These are phyloP conservation scores for Penicillium coffeae DNA, from an alignment of 495 filamentous ascomycete genomes.

Conservation along the genomic window DNA sequence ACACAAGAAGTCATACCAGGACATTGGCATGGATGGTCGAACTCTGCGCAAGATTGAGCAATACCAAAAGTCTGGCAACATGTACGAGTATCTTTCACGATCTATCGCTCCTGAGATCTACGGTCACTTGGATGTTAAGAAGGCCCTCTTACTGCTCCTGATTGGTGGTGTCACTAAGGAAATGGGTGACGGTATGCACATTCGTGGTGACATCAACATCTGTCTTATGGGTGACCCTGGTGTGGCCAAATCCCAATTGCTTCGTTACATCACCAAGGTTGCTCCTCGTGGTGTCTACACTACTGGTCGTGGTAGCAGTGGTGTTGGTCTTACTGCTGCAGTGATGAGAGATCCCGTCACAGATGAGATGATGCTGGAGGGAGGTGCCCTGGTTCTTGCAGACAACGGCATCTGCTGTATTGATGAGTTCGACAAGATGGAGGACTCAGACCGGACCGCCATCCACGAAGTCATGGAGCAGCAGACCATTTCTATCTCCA, in stretches of 20 bases:
- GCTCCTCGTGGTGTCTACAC: slow-evolving; percentile 97
- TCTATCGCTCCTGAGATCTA: slow-evolving; percentile 98
- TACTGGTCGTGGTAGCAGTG: slow-evolving; percentile 90
- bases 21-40: slow-evolving; percentile 71
- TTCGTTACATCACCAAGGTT: slow-evolving; percentile 98
- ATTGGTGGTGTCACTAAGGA: slow-evolving; percentile 96
- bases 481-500: slow-evolving; percentile 97
- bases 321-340: slow-evolving; percentile 94
- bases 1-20: slow-evolving; percentile 96
- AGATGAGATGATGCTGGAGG: slow-evolving; percentile 98
- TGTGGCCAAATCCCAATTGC: slow-evolving; percentile 96
- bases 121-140: slow-evolving; percentile 96
- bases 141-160: slow-evolving; percentile 87
- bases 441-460: slow-evolving; percentile 90
- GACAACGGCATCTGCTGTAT: slow-evolving; percentile 99
- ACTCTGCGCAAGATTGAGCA: slow-evolving; percentile 77
- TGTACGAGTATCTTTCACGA: slow-evolving; percentile 90
- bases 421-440: slow-evolving; percentile 99
- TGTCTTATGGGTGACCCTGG: slow-evolving; percentile 99
- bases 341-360: slow-evolving; percentile 99
- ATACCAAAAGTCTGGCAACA: slow-evolving; percentile 74
- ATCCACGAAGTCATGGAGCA: slow-evolving; percentile 99
- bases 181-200: slow-evolving; percentile 97
- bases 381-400: slow-evolving; percentile 89
- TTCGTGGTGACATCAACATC: slow-evolving; percentile 97